Conservation (phyloP, 306 rosid genomes). For the Vachellia pachyceras region DNA sequence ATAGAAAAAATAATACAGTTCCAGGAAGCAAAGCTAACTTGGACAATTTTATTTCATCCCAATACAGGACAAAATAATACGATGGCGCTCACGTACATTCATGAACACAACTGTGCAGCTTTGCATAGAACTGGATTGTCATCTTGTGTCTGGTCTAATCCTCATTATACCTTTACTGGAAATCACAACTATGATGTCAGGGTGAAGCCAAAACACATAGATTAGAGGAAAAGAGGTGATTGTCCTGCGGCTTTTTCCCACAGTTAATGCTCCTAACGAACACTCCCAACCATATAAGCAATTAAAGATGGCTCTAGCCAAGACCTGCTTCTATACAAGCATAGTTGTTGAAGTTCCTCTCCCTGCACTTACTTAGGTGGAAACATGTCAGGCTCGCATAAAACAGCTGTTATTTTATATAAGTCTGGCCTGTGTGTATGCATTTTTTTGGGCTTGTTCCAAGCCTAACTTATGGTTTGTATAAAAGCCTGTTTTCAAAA, state of each 20-base stretch:
- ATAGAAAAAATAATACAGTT: neutral
- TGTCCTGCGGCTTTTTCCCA: conserved; percentile 6
- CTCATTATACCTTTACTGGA: neutral
- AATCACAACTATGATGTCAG: neutral
- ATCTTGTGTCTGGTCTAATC: conserved; percentile 2
- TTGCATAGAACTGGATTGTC: conserved; percentile 5
- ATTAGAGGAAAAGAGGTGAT: neutral
- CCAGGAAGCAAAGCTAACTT: neutral
- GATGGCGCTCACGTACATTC: neutral
- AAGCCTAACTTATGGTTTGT: no score
- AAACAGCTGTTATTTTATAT: no score
- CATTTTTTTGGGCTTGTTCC: no score
- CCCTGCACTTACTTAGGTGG: no score
- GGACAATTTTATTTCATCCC: neutral
- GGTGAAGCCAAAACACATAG: neutral
- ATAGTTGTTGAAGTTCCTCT: conserved; percentile 15
- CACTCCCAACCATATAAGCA: conserved; percentile 56
- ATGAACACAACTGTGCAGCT: conserved; percentile 1
- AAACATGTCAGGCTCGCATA: no score
- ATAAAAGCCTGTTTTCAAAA: no score
- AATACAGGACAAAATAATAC: conserved; percentile 13
- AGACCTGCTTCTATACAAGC: conserved; percentile 41
- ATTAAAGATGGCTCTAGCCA: neutral
- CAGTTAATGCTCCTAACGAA: conserved; percentile 58
- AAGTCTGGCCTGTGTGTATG: no score